Evolutionary conservation across 192 early-diverging fungal species (phyloP), one percentile per base, ranked within the genome.

Genomic region (Backusella liffmaniae): DNA sequence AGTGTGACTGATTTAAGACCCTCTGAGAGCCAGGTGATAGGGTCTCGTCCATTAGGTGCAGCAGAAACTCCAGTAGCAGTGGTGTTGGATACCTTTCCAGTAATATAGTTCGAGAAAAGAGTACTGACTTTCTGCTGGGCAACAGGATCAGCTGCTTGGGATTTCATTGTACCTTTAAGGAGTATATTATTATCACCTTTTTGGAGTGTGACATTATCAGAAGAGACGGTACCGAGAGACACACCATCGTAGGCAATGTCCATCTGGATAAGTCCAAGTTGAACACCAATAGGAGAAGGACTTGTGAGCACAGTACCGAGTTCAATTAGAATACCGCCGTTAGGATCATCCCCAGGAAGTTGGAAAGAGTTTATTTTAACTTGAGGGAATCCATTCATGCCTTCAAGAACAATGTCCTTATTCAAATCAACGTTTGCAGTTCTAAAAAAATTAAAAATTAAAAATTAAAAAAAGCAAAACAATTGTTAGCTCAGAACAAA

Each of bases 351-450:
- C 12, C 79, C 76, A 34, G 88, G 89, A 21, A 88, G 56, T 32
- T 85, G 76, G 71, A 92, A 90, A 67, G 72, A 84, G 56, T 82
- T 77, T 68, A 90, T 85, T 68, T 72, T 80, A 44, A 88, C 86
- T 46, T 78, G 37, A 6, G 83, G 82, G 74, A 91, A 88, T 51
- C 88, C 86, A 30, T 75, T 68, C 88, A 91, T 91, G 32, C 89
- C 89, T 76, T 39, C 23, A 7, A 80, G 15, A 8, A 34, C 70
- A 66, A 79, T 76, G 4, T 72, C 49, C 41, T 79, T 79, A 12
- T 75, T 42, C 41, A 79, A 72, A 44, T 75, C 42, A 59, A 79
- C 78, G 26, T 69, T 70, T 26, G 78, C 78, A 26, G 78, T 74
- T 44, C 78, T 75, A 70, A 70, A 8, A 65, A 35, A 62, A 56